Evolutionary conservation across 1,139 yeast genomes (phyloP).

Genomic region (Protomyces inouyei): DNA sequence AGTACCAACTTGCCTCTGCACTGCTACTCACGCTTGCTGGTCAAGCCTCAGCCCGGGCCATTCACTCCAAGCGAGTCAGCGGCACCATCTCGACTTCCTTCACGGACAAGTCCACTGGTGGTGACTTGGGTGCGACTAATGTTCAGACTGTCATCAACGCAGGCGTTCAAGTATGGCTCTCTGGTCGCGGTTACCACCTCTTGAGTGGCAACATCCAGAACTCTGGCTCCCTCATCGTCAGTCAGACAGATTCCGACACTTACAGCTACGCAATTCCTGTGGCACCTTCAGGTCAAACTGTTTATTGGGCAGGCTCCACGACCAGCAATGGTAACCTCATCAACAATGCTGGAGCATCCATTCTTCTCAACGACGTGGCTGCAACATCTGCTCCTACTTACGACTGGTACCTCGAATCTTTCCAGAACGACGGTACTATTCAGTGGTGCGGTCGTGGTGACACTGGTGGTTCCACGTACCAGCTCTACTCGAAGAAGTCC

Average conservation of each 20-base stretch:
- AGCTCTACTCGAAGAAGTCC: conserved; percentile 1
- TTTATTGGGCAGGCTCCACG: conserved; percentile 1
- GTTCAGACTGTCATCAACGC: not conserved
- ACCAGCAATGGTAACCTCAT: conserved; percentile 1
- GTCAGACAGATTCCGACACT: not conserved
- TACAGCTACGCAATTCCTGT: not conserved
- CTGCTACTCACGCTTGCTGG: not conserved
- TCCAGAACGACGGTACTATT: conserved; percentile 11
- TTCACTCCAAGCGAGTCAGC: not conserved
- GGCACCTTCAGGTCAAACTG: not conserved
- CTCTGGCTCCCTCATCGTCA: conserved; percentile 3
- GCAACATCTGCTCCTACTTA: not conserved
- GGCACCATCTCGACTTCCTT: not conserved
- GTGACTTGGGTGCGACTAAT: not conserved
- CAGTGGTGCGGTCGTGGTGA: conserved; percentile 21
- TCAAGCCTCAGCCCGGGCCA: not conserved
- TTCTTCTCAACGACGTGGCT: conserved; percentile 1
- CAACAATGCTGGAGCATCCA: conserved; percentile 10
- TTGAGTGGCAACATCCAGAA: conserved; percentile 9
- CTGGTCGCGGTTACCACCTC: conserved; percentile 8
- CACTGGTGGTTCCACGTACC: not conserved
- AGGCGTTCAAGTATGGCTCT: conserved; percentile 2
- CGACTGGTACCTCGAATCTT: conserved; percentile 7
- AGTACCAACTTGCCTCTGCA: not conserved
- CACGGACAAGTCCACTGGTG: not conserved